Evolutionary conservation across 345 rosid species (phyloP), one percentile per base, ranked within the genome.

Genomic region (Clarkia xantiana): DNA sequence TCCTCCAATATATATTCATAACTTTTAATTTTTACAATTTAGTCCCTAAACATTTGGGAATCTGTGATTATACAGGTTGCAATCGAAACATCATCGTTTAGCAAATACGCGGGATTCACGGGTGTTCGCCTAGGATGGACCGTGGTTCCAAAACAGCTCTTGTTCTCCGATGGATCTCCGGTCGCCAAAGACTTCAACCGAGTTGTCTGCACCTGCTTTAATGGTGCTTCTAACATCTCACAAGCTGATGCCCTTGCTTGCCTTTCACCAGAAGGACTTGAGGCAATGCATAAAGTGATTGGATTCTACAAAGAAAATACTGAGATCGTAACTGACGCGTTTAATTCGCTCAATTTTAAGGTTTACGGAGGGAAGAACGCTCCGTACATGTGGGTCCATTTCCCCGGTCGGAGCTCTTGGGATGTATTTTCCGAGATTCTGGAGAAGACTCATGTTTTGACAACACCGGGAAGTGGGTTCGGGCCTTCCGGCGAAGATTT

Each of bases 91-190:
- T 58, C 94, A 57, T 91, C 98, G 12, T 91, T 86, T 59, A 81
- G 94, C 56, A 91, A 91, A 71, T 84, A 80, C 64, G 98, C 96
- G 42, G 98, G 98, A 48, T 91, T 91, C 58, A 86, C 96, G 7
- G 98, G 98, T 42, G 90, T 91, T 57, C 80, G 98, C 48, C 81
- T 91, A 9, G 98, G 95, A 42, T 86, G 98, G 96, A 91, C 96
- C 18, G 96, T 80, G 50, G 59, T 91, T 49, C 94, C 98, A 10
- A 84, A 91, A 44, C 55, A 91, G 67, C 90, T 91, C 38, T 68
- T 73, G 15, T 91, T 78, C 67, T 76, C 95, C 15, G 86, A 86
- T 53, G 98, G 98, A 54, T 84, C 70, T 57, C 93, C 98, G 23
- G 86, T 91, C 49, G 93, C 87, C 38, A 80, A 63, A 58, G 96